Evolutionary conservation across 495 filamentous ascomycete genomes (phyloP).

Genomic region (Amorphotheca resinae): DNA sequence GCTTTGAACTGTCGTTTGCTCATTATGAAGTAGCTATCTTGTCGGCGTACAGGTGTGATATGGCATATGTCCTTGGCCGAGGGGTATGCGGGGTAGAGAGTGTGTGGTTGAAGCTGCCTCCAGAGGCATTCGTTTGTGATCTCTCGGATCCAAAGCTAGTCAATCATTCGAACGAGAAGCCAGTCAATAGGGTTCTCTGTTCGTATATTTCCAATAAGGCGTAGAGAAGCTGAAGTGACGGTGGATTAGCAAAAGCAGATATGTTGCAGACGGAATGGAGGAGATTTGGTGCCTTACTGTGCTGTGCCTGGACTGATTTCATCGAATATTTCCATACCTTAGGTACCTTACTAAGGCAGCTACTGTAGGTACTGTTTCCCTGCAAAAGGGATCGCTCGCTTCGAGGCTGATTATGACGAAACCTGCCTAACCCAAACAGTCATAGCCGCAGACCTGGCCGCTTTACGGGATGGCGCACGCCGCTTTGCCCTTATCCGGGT

Average conservation of each 20-base stretch:
- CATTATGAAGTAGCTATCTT: slow-evolving; percentile 3
- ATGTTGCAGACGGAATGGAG: background rate
- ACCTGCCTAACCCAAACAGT: background rate
- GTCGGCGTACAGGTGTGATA: background rate
- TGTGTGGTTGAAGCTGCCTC: background rate
- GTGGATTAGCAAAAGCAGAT: no score
- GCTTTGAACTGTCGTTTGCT: slow-evolving; percentile 55
- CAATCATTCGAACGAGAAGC: no score
- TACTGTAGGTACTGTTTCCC: no score
- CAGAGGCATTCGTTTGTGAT: no score
- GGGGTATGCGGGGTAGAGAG: background rate
- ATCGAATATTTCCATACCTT: no score
- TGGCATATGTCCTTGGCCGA: background rate
- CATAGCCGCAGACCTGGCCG: background rate
- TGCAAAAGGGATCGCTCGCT: no score
- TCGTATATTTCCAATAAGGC: no score
- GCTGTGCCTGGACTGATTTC: no score
- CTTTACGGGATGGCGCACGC: background rate
- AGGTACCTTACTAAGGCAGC: no score
- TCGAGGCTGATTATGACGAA: background rate
- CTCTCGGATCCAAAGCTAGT: background rate
- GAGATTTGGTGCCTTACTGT: background rate
- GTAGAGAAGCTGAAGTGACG: no score
- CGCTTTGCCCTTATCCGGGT: background rate
- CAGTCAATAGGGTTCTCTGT: no score